Evolutionary conservation across 768 basidiomycete genomes (phyloP), one percentile per base, ranked within the genome.

Genomic region (Calocera viscosa): DNA sequence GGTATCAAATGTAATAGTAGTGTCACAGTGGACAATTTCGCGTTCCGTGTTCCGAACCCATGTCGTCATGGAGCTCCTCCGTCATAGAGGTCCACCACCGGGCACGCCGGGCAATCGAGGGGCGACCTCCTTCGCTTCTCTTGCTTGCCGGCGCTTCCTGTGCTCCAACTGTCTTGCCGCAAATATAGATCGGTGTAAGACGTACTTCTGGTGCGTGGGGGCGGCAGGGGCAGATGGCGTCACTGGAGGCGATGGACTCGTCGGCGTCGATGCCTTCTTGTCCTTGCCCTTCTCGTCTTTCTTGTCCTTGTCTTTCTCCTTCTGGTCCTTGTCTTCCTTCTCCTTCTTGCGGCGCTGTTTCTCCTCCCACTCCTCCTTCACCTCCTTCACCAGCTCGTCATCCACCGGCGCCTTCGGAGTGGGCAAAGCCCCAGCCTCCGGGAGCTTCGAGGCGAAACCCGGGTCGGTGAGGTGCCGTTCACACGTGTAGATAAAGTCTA

Each of bases 401-500:
- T 82, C 81, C 32, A 77, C 72, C 0, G 76, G 73, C 22, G 70
- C 73, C 49, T 76, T 73, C 17, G 70, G 71, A 39, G 67, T 75
- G 22, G 24, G 17, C 38, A n/a, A 16, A 67, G 60, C 16, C 41
- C 70, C 72, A 69, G 74, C 77, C 53, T 78, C 77, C 63, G 75
- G 77, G 64, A 84, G 76, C 49, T 78, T 77, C 11, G 78, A 82
- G 8, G 88, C 86, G 76, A 96, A 95, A 24, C 85, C 90, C 30
- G 79, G 77, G 74, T 97, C 94, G 5, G 79, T 78, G 66, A 96
- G 83, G 77, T 97, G 94, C n/a, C 77, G 75, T 0, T 84, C 81
- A 73, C 94, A 97, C 0, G 85, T 82, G 75, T 95, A 96, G 34
- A 97, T 66, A 74, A 94, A 96, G 76, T 96, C 94, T 12, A 83